phyloP scores from a whole-genome alignment of 306 rosid genomes.

The Albizia julibrissin region DNA sequence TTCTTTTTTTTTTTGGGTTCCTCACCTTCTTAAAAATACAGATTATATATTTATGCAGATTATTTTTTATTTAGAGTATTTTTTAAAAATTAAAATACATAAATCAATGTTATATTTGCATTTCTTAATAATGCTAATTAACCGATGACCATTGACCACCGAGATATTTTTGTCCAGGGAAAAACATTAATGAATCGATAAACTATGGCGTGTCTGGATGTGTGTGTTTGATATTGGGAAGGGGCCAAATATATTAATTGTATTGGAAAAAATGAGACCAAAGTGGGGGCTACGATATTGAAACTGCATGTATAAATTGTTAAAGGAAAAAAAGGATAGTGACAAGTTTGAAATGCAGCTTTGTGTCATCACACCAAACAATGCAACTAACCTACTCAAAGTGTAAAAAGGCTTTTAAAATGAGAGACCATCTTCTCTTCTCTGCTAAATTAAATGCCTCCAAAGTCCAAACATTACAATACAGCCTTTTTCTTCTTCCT shows the following conservation, averaged over 20 bases:
- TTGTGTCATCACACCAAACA: slow-evolving; percentile 36
- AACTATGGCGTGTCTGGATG: not conserved
- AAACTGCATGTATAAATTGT: not conserved
- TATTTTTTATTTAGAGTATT: not conserved
- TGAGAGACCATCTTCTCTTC: slow-evolving; percentile 21
- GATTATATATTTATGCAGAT: not conserved
- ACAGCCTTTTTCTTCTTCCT: slow-evolving; percentile 28
- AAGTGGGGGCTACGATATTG: not conserved
- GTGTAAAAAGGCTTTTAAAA: slow-evolving; percentile 15
- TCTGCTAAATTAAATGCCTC: slow-evolving; percentile 20
- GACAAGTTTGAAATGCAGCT: slow-evolving; percentile 39
- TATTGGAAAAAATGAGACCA: not conserved
- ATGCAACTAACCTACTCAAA: slow-evolving; percentile 46
- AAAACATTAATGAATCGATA: not conserved
- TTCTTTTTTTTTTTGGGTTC: not conserved
- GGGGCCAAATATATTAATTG: not conserved
- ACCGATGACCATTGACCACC: not conserved
- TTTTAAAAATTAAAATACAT: no score
- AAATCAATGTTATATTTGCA: no score
- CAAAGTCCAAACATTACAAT: slow-evolving; percentile 14
- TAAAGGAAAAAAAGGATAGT: slow-evolving; percentile 9
- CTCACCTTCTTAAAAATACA: not conserved
- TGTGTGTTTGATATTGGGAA: not conserved
- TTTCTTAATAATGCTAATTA: not conserved
- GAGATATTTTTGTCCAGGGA: not conserved